Percentiles rank a stretch among this genome's conserved stretches.
These are phyloP conservation scores for Cornus controversa DNA, from an alignment of 148 eudicot genomes.

Conservation along the genomic window DNA sequence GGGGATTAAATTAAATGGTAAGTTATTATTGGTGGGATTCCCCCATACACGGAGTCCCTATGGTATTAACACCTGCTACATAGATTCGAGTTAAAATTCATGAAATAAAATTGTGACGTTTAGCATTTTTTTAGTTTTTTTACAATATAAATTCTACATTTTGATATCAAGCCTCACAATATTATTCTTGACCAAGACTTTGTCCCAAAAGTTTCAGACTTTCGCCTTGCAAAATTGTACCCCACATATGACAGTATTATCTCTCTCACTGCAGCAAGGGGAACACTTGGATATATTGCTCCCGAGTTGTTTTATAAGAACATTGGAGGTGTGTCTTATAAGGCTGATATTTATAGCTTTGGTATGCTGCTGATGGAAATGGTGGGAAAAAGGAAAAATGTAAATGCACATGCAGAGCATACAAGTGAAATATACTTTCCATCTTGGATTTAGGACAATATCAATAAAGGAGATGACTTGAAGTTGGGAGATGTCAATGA, in stretches of 20 bases:
- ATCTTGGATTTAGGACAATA: not conserved
- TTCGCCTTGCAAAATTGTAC: conserved; percentile 10
- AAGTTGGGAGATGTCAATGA: not conserved
- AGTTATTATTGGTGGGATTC: too few species aligned
- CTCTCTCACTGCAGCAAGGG: conserved; percentile 6
- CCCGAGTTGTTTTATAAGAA: conserved; percentile 9
- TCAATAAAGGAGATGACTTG: not conserved
- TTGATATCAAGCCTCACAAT: conserved; percentile 12
- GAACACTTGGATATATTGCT: conserved; percentile 7
- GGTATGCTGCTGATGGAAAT: not conserved
- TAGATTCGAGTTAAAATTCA: too few species aligned
- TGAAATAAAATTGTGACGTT: too few species aligned
- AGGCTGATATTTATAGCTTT: conserved; percentile 5
- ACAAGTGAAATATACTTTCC: not conserved
- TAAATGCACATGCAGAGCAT: not conserved
- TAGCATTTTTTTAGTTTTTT: too few species aligned
- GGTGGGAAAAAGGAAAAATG: not conserved
- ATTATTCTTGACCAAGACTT: not conserved
- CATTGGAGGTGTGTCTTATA: conserved; percentile 4
- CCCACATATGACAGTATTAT: conserved; percentile 3
- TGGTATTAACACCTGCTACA: too few species aligned
- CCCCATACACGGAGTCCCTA: too few species aligned
- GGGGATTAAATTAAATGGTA: too few species aligned
- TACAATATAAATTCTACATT: conserved; percentile 4
- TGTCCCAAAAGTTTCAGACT: conserved; percentile 9